Base-by-base conservation (phyloP, 257 asterid genomes). In the Lycium barbarum region DNA sequence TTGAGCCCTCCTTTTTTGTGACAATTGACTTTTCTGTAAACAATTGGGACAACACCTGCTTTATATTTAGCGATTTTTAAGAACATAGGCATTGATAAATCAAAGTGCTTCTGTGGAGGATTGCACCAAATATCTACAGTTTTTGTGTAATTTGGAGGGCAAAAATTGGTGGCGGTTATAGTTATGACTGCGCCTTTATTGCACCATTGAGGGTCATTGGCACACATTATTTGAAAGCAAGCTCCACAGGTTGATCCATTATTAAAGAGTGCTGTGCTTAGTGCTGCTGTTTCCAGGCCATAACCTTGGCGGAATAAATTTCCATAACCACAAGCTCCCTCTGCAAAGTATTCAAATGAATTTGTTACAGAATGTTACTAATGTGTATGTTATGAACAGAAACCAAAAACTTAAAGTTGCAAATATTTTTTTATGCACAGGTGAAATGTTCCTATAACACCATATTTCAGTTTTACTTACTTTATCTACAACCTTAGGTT, bases 241-340 rank as follows among this genome's bases (percentile, higher is more conserved):
- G 93, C 87, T 15, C 93, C 93, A 20, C 93, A 91, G 0, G 84
- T 15, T 0, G 68, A 84, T 0, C 91, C 92, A 0, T 81, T 43
- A 35, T 91, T 63, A 85, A 87, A 91, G n/a, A 91, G 71, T 15
- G 87, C 86, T 1, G 85, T 22, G 87, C 93, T 91, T 10, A 91
- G 53, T 8, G 92, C 93, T 15, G 90, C 81, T 1, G 91, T 91
- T 20, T 70, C 35, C 2, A 86, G 6, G 3, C 89, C 89, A 63
- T 87, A 91, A 1, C 88, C 90, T 84, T 89, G 86, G 5, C 83
- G 33, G 6, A 53, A 8, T 3, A 82, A 35, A 11, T 88, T 84
- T 36, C 76, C 84, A 66, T 85, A 90, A n/a, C 93, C 93, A 70
- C 93, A 89, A 9, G 93, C 93, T 33, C 89, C 92, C 0, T 80